Evolutionary conservation across 1,284 basidiomycete genomes (phyloP), one percentile per base, ranked within the genome.

Genomic region (Tilletia indica): DNA sequence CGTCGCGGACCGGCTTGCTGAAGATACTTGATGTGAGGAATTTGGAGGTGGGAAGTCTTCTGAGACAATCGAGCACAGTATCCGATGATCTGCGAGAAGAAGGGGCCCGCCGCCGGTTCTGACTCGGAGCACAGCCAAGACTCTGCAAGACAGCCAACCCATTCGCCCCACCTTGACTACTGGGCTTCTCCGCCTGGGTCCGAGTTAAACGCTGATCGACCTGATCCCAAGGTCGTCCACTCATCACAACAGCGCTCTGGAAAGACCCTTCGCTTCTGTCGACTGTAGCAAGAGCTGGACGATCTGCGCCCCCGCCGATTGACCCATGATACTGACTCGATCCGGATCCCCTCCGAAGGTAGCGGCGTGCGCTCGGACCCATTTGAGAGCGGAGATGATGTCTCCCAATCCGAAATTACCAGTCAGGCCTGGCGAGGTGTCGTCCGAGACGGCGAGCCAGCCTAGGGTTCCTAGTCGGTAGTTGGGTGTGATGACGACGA

Each of bases 401-500:
- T 74, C 72, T 5, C 38, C 48, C 19, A 74, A 12, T 4, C 64
- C 72, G 21, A 63, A 74, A 54, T 74, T 74, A 21, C 68, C 67
- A 11, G 14, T 34, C 25, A 63, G 58, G 12, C 19, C 58, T 11
- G 64, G 34, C 38, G 45, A 42, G n/a, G 38, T 67, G 45, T 42
- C 25, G 64, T 25, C 34, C 45, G 64, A 42, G 31, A 67, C 39
- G 21, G 76, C 76, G 4, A 79, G 70, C 67, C 71, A 81, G 34
- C 79, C 80, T 6, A 81, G 70, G 2, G 76, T 71, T 5, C 77
- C 77, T 12, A 81, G 74, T 36, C 89, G 86, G 75, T 90, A 89
- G 76, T 89, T 88, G 76, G 89, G 51, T 70, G 86, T 88, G 51
- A 89, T 88, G 67, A 88, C 88, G n/a, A 90, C 85, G 45, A 89